Evolutionary conservation across 108 stramenopile species (phyloP).

Genomic region (Nitzschia sp.): DNA sequence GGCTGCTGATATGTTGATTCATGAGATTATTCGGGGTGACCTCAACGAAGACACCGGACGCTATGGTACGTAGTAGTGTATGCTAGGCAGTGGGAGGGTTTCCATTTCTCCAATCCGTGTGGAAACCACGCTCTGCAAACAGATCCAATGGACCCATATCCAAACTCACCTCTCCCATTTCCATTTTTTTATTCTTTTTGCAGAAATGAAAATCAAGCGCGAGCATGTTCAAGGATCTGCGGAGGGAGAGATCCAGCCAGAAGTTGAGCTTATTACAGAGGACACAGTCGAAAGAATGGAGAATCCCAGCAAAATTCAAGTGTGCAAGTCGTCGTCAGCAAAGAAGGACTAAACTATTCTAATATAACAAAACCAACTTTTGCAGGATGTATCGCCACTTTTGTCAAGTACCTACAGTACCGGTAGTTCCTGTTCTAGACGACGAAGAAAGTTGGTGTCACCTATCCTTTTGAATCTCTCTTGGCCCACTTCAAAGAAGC

Average conservation of each 20-base stretch:
- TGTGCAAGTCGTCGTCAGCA: constrained; percentile 34
- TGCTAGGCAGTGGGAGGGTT: too few relatives aligned
- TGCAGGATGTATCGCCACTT: too few relatives aligned
- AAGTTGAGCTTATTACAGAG: constrained; percentile 75
- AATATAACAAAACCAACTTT: too few relatives aligned
- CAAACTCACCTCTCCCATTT: too few relatives aligned
- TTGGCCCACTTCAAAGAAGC: too few relatives aligned
- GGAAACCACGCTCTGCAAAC: constrained; percentile 1
- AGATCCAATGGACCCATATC: not conserved
- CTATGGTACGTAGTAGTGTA: constrained; percentile 46
- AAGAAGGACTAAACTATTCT: too few relatives aligned
- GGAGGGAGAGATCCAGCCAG: constrained; percentile 52
- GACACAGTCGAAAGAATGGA: constrained; percentile 50
- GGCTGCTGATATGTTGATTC: constrained; percentile 78
- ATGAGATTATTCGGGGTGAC: constrained; percentile 77
- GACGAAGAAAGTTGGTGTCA: too few relatives aligned
- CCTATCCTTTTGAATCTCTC: too few relatives aligned
- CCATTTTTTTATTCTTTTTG: not conserved
- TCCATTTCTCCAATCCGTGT: not conserved
- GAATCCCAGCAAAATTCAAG: constrained; percentile 43
- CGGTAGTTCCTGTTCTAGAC: too few relatives aligned
- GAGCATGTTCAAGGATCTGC: constrained; percentile 60
- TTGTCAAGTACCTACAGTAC: too few relatives aligned
- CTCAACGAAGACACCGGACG: constrained; percentile 67
- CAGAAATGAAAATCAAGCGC: constrained; percentile 72